Conservation (phyloP, 352 stramenopile genomes). For the Pythium dissimile region DNA sequence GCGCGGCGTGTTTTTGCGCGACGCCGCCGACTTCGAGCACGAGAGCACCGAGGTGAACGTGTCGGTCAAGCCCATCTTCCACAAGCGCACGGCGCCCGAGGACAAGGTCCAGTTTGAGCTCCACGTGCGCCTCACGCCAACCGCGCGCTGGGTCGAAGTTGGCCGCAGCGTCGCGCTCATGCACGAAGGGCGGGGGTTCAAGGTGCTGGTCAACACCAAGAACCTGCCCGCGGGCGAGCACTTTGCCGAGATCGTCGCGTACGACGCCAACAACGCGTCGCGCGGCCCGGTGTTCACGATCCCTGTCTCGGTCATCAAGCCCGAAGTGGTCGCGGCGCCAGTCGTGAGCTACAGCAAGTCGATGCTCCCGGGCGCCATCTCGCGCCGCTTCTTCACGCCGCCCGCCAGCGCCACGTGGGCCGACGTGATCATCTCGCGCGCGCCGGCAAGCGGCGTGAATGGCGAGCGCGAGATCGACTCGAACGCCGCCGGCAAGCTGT, state of each 20-base stretch:
- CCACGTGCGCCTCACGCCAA: slow-evolving; percentile 77
- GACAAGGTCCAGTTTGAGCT: slow-evolving; percentile 89
- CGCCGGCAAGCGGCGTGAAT: slow-evolving; percentile 9
- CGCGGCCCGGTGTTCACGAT: slow-evolving; percentile 86
- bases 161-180: slow-evolving; percentile 86
- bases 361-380: slow-evolving; percentile 63
- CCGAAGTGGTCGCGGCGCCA: slow-evolving; percentile 41
- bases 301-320: slow-evolving; percentile 89
- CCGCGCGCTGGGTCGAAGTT: slow-evolving; percentile 85
- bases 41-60: slow-evolving; percentile 82
- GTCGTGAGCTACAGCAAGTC: slow-evolving; percentile 41
- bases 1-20: slow-evolving; percentile 82
- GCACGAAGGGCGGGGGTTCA: slow-evolving; percentile 83
- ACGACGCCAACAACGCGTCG: slow-evolving; percentile 57
- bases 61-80: slow-evolving; percentile 84
- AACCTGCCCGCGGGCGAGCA: slow-evolving; percentile 78
- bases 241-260: slow-evolving; percentile 83
- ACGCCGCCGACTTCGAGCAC: slow-evolving; percentile 70
- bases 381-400: slow-evolving; percentile 79
- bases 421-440: slow-evolving; percentile 75
- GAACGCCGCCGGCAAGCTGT: slow-evolving; percentile 67
- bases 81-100: slow-evolving; percentile 75
- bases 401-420: slow-evolving; percentile 82
- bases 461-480: slow-evolving; percentile 50
- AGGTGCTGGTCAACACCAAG: slow-evolving; percentile 87